These are phyloP conservation scores for Diaporthe sp. DNA, from an alignment of 2,329 filamentous ascomycete species.

Conservation along the genomic window DNA sequence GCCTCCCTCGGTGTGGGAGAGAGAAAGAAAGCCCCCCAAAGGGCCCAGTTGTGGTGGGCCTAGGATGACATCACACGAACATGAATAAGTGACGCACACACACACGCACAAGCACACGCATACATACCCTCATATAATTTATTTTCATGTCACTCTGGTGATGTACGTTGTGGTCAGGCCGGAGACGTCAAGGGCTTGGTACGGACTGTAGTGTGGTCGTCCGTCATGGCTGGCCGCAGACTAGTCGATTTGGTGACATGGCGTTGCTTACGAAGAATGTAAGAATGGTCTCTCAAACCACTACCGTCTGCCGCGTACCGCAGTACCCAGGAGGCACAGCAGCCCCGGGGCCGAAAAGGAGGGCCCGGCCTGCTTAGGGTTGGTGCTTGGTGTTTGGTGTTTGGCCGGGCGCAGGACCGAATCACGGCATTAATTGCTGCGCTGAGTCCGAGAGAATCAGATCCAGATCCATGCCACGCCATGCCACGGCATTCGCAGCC, in stretches of 20 bases:
- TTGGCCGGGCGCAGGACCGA: not conserved
- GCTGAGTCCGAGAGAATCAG: slow-evolving; percentile 1
- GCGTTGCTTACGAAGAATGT: not conserved
- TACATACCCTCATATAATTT: not conserved
- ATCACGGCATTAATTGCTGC: slow-evolving; percentile 6
- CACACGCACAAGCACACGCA: not conserved
- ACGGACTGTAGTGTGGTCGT: not conserved
- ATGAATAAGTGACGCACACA: not conserved
- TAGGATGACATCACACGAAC: slow-evolving; percentile 3
- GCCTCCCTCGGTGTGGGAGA: not conserved
- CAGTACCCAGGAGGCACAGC: not conserved
- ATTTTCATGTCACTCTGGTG: not conserved
- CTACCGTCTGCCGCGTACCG: not conserved
- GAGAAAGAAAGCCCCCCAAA: not conserved
- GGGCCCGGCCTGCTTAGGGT: not conserved
- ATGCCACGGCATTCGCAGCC: not conserved
- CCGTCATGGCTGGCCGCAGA: not conserved
- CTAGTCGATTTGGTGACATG: not conserved
- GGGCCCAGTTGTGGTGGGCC: slow-evolving; percentile 1
- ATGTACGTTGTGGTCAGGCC: not conserved
- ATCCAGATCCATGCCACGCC: not conserved
- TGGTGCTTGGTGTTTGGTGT: not conserved
- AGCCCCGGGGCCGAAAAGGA: not conserved
- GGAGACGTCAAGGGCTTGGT: not conserved
- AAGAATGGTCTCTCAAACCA: not conserved